These are phyloP conservation scores for Jaapia argillacea DNA, from an alignment of 768 basidiomycete genomes.

Conservation along the genomic window DNA sequence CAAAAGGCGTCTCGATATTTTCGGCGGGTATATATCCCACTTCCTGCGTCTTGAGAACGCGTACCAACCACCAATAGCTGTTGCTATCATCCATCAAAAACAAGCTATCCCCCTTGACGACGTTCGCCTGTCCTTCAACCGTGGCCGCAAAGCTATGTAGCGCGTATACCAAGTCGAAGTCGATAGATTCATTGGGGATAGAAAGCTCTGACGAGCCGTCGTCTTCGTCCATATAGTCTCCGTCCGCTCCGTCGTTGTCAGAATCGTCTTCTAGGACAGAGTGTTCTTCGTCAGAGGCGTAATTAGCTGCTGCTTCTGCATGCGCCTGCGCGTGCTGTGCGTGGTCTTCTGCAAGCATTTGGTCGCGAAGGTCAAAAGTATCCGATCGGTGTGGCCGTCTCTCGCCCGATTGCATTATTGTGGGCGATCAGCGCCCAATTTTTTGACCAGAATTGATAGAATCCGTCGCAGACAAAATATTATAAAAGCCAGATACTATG, in stretches of 20 bases:
- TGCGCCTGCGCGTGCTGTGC: conserved; percentile 37
- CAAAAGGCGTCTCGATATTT: conserved; percentile 98
- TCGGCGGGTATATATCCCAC: conserved; percentile 99
- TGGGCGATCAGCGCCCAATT: too few species aligned
- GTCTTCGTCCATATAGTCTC: conserved; percentile 62
- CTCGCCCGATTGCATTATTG: not conserved
- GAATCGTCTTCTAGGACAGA: conserved; percentile 84
- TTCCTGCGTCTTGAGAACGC: conserved; percentile 96
- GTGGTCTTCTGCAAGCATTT: conserved; percentile 45
- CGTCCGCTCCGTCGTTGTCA: conserved; percentile 58
- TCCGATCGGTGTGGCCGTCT: conserved; percentile 34
- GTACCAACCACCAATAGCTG: conserved; percentile 99
- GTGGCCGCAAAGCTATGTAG: conserved; percentile 96
- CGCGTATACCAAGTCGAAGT: conserved; percentile 90
- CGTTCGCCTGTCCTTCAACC: conserved; percentile 96
- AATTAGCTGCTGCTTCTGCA: conserved; percentile 31
- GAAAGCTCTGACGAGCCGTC: conserved; percentile 76
- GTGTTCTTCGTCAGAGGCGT: conserved; percentile 63
- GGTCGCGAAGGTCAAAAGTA: conserved; percentile 64
- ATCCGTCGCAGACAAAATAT: too few species aligned
- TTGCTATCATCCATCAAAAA: conserved; percentile 97
- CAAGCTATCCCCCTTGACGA: conserved; percentile 95
- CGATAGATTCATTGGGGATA: conserved; percentile 86
- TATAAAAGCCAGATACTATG: too few species aligned
- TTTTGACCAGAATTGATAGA: too few species aligned